Base-by-base conservation (phyloP, 352 stramenopile genomes). In the Pythium dissimile region DNA sequence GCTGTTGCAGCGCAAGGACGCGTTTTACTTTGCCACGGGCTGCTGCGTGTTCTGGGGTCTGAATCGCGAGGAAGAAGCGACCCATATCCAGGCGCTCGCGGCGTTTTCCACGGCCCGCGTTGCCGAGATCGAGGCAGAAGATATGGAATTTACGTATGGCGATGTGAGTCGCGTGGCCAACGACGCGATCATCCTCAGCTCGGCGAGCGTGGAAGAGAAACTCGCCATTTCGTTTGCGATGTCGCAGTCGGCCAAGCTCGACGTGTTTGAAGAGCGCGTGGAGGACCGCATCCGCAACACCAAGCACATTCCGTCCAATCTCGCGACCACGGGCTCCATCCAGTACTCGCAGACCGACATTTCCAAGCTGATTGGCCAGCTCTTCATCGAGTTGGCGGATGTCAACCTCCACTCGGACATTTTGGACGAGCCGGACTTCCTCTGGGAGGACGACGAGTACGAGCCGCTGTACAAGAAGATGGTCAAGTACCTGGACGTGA, bases 341-440 rank as follows among this genome's bases (percentile, higher is more conserved):
- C 69, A 89, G 48, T 93, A 97, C 59, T 94, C 84, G 21, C 82
- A 95, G 53, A 76, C 77, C 15, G 76, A 97, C 55, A 96, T 97
- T n/a, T 96, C 88, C 15, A 88, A 92, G 54, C 76, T 96, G 50
- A 97, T 97, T 47, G 90, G 90, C 8, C 77, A 92, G 59, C 71
- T 97, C 21, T 95, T 94, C 52, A 93, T 96, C 28, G 80, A 92
- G 62, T 57, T 89, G 1, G 78, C 89, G 6, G 86, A 97, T 42
- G 81, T 98, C 18, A 98, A 98, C 58, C 72, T 98, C 45, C 87
- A 98, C 67, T 97, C 84, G 45, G 92, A 97, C 46, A 91, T 98
- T 43, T 65, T 98, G 37, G 90, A 97, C 64, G 94, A 94, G 24
- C 92, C 91, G 1, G 89, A 97, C 43, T 96, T 94, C 28, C 92